These are phyloP conservation scores for Globisporangium spinosum DNA, from an alignment of 352 stramenopile species.

Conservation along the genomic window DNA sequence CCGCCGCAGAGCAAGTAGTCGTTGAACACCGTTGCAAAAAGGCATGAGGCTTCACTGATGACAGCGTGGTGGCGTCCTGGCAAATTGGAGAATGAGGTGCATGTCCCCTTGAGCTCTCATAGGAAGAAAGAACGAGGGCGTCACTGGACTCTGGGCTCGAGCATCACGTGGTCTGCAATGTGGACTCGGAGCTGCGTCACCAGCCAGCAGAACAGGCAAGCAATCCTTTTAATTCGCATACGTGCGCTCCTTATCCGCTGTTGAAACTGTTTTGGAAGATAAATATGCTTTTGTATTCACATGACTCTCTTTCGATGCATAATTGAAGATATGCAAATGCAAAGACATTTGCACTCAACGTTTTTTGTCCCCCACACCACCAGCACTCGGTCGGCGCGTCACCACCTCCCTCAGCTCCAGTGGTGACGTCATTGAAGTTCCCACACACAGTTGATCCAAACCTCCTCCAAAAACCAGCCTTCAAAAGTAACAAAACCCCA, in stretches of 20 bases:
- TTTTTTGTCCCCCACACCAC: background rate
- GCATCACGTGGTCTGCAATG: background rate
- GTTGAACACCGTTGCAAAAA: background rate
- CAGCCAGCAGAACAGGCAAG: background rate
- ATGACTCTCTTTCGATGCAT: background rate
- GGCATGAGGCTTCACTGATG: background rate
- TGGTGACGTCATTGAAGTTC: slow-evolving; percentile 24
- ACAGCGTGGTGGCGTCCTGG: background rate
- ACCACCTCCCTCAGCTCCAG: background rate
- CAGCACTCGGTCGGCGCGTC: background rate
- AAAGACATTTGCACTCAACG: background rate
- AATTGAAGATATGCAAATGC: background rate
- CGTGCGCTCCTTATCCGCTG: background rate
- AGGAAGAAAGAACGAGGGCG: background rate
- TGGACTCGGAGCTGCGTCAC: background rate
- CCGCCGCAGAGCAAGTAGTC: background rate
- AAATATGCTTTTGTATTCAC: background rate
- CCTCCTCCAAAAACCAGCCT: background rate
- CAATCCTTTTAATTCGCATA: background rate
- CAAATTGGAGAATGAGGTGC: background rate
- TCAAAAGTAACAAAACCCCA: background rate
- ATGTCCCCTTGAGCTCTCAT: background rate
- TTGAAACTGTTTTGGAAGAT: background rate
- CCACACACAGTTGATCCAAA: background rate
- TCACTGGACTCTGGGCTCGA: background rate